phyloP scores from a whole-genome alignment of 176 grass and related monocot species.

The Tillandsia fasciculata region DNA sequence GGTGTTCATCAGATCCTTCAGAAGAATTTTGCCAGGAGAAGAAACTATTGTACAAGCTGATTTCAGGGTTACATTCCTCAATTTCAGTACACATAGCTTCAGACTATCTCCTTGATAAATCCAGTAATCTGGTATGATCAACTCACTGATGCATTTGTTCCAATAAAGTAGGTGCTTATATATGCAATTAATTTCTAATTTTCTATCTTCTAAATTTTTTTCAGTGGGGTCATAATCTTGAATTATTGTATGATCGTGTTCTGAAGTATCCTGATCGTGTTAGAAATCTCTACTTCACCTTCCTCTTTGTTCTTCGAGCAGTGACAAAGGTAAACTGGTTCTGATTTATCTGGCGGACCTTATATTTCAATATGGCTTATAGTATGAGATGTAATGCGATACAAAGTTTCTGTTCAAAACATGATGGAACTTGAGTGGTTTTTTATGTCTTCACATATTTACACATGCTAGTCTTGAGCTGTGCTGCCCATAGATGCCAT shows the following conservation, averaged over 20 bases:
- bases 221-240: conserved; percentile 84
- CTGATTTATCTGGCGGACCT: neutral
- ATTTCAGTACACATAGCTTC: conserved; percentile 99
- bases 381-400: no score
- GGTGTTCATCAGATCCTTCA: conserved; percentile 60
- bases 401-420: no score
- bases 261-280: conserved; percentile 80
- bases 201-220: conserved; percentile 16
- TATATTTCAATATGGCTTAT: neutral
- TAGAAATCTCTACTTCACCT: conserved; percentile 79
- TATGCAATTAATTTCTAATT: conserved; percentile 5
- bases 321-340: conserved; percentile 66
- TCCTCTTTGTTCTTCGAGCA: conserved; percentile 91
- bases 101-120: conserved; percentile 61
- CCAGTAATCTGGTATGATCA: conserved; percentile 46
- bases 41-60: conserved; percentile 85
- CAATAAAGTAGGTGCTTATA: neutral
- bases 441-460: no score
- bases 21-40: conserved; percentile 84
- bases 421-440: no score
- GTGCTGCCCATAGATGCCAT: neutral
- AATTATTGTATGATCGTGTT: conserved; percentile 74
- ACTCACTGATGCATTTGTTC: neutral
- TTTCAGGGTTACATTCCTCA: conserved; percentile 94
- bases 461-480: neutral